phyloP scores from a whole-genome alignment of 2,329 filamentous ascomycete genomes.

The Hypoxylon sp. region DNA sequence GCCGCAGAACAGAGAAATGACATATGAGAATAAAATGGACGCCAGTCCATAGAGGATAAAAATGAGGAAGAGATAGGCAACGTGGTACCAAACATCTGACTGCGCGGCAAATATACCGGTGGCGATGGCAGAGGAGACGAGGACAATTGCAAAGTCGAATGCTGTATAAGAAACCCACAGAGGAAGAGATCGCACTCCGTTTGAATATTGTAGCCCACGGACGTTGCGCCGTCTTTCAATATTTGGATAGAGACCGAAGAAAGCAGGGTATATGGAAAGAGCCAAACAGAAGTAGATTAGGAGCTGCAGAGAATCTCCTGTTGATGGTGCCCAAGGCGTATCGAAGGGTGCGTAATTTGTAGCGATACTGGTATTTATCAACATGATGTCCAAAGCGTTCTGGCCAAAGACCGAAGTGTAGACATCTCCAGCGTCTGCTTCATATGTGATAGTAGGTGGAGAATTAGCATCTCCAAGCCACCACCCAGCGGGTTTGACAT shows the following conservation, averaged over 20 bases:
- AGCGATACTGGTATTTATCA: conserved; percentile 76
- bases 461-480: conserved; percentile 76
- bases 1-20: conserved; percentile 82
- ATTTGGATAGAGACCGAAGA: conserved; percentile 92
- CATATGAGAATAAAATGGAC: conserved; percentile 81
- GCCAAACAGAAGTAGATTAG: conserved; percentile 86
- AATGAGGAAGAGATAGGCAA: conserved; percentile 85
- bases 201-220: conserved; percentile 89
- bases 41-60: conserved; percentile 85
- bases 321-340: conserved; percentile 75
- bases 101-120: conserved; percentile 76
- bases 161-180: conserved; percentile 86
- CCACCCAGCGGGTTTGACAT: conserved; percentile 82
- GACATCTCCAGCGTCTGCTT: conserved; percentile 70
- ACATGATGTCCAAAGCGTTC: conserved; percentile 74
- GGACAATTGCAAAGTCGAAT: conserved; percentile 83
- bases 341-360: conserved; percentile 83
- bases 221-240: conserved; percentile 83
- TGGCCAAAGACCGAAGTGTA: conserved; percentile 72
- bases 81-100: conserved; percentile 78
- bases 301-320: conserved; percentile 81
- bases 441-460: conserved; percentile 77
- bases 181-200: conserved; percentile 84
- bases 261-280: conserved; percentile 82
- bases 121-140: conserved; percentile 74